phyloP scores from a whole-genome alignment of 495 filamentous ascomycete genomes.

The Daldinia decipiens region DNA sequence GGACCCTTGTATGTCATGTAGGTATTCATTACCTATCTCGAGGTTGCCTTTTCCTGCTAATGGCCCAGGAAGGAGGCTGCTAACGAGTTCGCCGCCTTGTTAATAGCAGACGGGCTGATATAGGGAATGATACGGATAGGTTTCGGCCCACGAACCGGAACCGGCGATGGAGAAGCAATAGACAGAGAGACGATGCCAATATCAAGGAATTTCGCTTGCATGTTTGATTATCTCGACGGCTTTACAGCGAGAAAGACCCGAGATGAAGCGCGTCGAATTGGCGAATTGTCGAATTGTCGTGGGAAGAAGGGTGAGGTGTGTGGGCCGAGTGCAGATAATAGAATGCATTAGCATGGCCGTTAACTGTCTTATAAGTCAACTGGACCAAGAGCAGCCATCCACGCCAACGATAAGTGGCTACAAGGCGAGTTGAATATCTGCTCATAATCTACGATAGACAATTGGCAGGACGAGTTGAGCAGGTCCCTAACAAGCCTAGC shows the following conservation, averaged over 20 bases:
- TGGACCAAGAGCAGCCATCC: constrained; percentile 7
- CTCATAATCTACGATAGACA: constrained; percentile 17
- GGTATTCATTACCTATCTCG: constrained; percentile 37
- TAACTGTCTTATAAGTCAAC: constrained; percentile 24
- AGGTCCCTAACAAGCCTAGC: constrained; percentile 2
- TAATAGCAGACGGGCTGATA: constrained; percentile 41
- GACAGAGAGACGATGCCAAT: constrained; percentile 46
- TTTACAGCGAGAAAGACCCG: constrained; percentile 43
- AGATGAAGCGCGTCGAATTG: constrained; percentile 42
- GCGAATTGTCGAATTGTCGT: constrained; percentile 39
- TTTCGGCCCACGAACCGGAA: constrained; percentile 43
- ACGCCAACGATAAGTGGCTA: constrained; percentile 19
- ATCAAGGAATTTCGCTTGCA: constrained; percentile 47
- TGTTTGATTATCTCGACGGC: constrained; percentile 32
- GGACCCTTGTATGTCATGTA: constrained; percentile 32
- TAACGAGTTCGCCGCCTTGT: constrained; percentile 40
- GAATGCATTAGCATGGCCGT: constrained; percentile 33
- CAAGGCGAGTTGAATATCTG: constrained; percentile 10
- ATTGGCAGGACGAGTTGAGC: constrained; percentile 12
- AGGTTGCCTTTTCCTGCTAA: constrained; percentile 14
- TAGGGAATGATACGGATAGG: constrained; percentile 41
- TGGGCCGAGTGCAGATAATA: constrained; percentile 42
- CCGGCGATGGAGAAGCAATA: constrained; percentile 45
- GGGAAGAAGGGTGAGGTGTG: constrained; percentile 27
- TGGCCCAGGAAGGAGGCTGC: constrained; percentile 17